Base-by-base conservation (phyloP, 2,329 filamentous ascomycete species). In the Trichoderma polysporum region DNA sequence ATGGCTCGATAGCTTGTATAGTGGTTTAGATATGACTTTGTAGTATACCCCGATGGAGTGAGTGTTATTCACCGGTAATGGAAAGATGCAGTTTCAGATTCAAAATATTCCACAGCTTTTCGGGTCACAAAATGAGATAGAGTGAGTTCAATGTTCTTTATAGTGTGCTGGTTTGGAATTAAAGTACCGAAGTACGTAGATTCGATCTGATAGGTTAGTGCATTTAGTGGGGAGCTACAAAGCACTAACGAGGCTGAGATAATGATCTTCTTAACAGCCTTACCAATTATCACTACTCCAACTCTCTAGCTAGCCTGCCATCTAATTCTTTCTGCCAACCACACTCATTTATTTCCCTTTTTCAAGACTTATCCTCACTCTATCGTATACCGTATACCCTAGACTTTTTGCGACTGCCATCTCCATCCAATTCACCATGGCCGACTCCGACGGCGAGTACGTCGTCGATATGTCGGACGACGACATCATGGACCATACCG, bases 381-480 rank as follows among this genome's bases (percentile, higher is more conserved):
- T 8, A 13, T 57, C 9, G 22, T 22, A 25, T 37, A 41, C 4
- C 15, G 5, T 10, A 33, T 19, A 9, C 13, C 10, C 17, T 53
- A 12, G 17, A 6, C 50, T 3, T 10, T 54, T 3, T 33, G 7
- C 37, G 15, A n/a, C 37, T 35, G 10, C 8, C 25, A 12, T 15
- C 8, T n/a, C 13, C 8, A 19, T 31, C 35, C 56, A 66, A 45
- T 53, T 57, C 68, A 69, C 69, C 70, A 92, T 92, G 90, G 88
- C 88, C 66, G 89, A 91, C 78, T 91, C 89, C 19, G 90, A 92
- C 74, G 90, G 87, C 77, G 89, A 91, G 71, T 91, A 87, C 76
- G 84, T 90, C 68, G 85, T 77, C 70, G 85, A 87, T 73, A 81
- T 83, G 76, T 90, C 88, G 27, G 88, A 90, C 72, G 89, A 91